Conservation (phyloP, 208 protist species). For the Trypanosoma caninum region DNA sequence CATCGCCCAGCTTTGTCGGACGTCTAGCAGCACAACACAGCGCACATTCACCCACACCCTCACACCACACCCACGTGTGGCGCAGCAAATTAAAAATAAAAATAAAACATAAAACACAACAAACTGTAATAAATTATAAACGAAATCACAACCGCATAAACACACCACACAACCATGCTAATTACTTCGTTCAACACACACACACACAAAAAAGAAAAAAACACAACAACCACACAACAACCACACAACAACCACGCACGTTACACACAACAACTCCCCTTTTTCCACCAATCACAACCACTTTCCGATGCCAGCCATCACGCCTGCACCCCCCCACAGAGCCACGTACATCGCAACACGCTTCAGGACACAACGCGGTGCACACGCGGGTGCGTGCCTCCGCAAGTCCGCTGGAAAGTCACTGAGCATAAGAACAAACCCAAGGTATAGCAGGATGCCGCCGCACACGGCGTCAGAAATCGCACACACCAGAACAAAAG, state of each 20-base stretch:
- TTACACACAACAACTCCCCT: neutral
- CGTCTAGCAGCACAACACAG: neutral
- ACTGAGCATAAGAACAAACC: conserved; percentile 42
- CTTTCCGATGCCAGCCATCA: conserved; percentile 29
- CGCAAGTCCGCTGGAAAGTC: conserved; percentile 61
- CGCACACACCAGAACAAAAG: conserved; percentile 42
- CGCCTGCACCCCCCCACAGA: conserved; percentile 38
- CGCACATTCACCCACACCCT: neutral
- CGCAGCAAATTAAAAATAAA: too few species aligned
- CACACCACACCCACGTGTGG: neutral
- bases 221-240: conserved; percentile 2
- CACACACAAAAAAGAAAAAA: neutral
- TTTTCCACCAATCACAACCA: conserved; percentile 6
- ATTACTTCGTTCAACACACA: conserved; percentile 1
- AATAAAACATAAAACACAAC: too few species aligned
- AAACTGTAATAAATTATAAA: too few species aligned
- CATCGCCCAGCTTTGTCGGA: conserved; percentile 6
- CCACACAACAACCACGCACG: neutral
- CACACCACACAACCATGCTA: neutral
- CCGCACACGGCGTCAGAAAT: conserved; percentile 49
- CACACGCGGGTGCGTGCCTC: conserved; percentile 11
- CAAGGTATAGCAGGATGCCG: conserved; percentile 68
- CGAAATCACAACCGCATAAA: neutral
- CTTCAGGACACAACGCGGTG: conserved; percentile 7
- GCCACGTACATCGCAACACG: conserved; percentile 36